Base-by-base conservation (phyloP, 2,329 filamentous ascomycete species). In the Colletotrichum phormii region DNA sequence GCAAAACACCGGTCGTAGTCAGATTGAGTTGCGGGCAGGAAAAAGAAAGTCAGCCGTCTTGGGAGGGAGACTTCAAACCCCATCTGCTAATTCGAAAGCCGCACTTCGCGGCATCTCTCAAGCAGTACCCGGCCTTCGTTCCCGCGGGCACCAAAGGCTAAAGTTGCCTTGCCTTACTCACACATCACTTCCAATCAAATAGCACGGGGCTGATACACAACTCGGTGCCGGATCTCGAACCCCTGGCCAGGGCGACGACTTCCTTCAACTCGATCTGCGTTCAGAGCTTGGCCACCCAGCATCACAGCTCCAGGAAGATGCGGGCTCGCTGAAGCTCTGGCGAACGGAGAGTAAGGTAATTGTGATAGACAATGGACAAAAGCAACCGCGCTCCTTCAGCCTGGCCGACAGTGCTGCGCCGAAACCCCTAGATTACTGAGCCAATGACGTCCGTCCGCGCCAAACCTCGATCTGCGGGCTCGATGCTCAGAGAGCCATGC, bases 381-480 rank as follows among this genome's bases (percentile, higher is more conserved):
- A 24, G 18, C 42, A 53, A 26, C 69, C 64, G 51, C 64, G 51
- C 58, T 58, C 51, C 12, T 35, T 24, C n/a, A 8, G 58, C 22
- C 31, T 65, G 58, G 57, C 12, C 8, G 29, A 31, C 37, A 31
- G 46, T 42, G n/a, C 51, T 24, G 42, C 35, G 29, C 57, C 64
- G 59, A 59, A 59, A 46, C 29, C 51, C 42, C 59, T 37, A 29
- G 69, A 18, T 18, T 42, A 18, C 37, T 22, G 12, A 24, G 26
- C 70, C 66, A 61, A 72, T 72, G 55, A 59, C 35, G 31, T 37
- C 46, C 29, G 29, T 55, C 46, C 49, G 49, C 26, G 33, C 26
- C 55, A 31, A 51, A 37, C 12, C 49, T 71, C 66, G 71, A 73
- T 73, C 71, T 58, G 54, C 60, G 55, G 51, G 35, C 60, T 61